phyloP scores from a whole-genome alignment of 495 filamentous ascomycete species.

The Cercophora newfieldiana region DNA sequence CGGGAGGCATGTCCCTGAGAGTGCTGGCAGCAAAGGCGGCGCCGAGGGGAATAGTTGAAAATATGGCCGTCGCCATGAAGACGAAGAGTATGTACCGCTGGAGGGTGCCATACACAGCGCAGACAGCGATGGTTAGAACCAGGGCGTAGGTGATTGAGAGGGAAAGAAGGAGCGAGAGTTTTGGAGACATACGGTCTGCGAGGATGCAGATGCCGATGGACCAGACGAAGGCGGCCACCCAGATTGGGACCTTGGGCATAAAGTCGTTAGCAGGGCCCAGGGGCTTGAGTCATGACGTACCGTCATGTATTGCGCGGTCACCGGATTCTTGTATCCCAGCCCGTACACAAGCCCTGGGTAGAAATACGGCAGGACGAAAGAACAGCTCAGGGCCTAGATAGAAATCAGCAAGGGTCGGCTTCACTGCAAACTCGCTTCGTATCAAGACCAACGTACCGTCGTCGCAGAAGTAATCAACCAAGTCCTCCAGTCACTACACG shows the following conservation, averaged over 20 bases:
- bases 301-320: neutral
- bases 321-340: neutral
- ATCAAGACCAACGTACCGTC: too few relatives aligned
- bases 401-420: too few relatives aligned
- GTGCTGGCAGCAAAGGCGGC: neutral
- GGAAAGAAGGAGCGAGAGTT: neutral
- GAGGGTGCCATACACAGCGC: neutral
- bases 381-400: too few relatives aligned
- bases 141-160: neutral
- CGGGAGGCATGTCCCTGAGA: neutral
- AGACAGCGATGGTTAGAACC: neutral
- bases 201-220: neutral
- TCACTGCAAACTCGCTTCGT: too few relatives aligned
- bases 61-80: neutral
- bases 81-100: neutral
- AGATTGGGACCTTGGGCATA: neutral
- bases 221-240: neutral
- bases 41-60: neutral
- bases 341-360: neutral
- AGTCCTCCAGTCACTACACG: neutral
- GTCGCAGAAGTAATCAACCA: neutral
- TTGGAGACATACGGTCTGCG: neutral
- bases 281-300: neutral
- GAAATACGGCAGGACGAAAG: neutral
- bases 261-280: too few relatives aligned